Conservation (phyloP, 2,329 filamentous ascomycete species). For the Fusarium subtropicale region DNA sequence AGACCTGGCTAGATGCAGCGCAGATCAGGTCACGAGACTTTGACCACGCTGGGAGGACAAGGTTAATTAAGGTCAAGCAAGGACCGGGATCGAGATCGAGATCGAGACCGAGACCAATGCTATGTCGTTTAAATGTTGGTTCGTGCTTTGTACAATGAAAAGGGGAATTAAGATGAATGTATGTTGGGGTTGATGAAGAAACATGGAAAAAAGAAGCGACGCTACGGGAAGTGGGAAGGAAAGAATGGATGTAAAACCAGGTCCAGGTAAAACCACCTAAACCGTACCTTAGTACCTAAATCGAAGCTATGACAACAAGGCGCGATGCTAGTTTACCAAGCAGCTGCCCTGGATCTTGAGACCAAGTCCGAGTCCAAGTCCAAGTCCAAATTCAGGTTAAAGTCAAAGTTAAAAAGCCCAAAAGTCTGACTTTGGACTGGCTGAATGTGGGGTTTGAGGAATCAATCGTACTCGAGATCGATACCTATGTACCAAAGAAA, state of each 20-base stretch:
- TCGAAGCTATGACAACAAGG: slow-evolving; percentile 35
- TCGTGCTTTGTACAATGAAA: slow-evolving; percentile 1
- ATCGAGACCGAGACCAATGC: background rate
- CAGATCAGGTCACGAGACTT: slow-evolving; percentile 39
- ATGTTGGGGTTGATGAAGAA: slow-evolving; percentile 29
- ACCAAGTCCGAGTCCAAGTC: background rate
- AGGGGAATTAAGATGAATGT: slow-evolving; percentile 4
- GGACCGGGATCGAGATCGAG: background rate
- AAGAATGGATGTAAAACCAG: slow-evolving; percentile 26
- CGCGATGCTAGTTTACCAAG: slow-evolving; percentile 31
- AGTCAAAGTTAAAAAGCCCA: slow-evolving; percentile 6
- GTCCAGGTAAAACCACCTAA: slow-evolving; percentile 11
- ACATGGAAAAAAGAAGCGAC: slow-evolving; percentile 28
- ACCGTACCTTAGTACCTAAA: background rate
- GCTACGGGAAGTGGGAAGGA: slow-evolving; percentile 35
- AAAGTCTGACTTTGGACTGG: background rate
- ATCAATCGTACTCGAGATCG: no score
- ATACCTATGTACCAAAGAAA: background rate
- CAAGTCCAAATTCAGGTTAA: slow-evolving; percentile 12
- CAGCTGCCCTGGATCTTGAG: slow-evolving; percentile 26
- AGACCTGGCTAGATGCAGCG: background rate
- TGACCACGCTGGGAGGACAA: slow-evolving; percentile 32
- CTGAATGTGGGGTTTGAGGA: background rate
- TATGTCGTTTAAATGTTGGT: slow-evolving; percentile 28
- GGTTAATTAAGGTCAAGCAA: background rate